phyloP scores from a whole-genome alignment of 164 flowering plant genomes.

The Annona squamosa region DNA sequence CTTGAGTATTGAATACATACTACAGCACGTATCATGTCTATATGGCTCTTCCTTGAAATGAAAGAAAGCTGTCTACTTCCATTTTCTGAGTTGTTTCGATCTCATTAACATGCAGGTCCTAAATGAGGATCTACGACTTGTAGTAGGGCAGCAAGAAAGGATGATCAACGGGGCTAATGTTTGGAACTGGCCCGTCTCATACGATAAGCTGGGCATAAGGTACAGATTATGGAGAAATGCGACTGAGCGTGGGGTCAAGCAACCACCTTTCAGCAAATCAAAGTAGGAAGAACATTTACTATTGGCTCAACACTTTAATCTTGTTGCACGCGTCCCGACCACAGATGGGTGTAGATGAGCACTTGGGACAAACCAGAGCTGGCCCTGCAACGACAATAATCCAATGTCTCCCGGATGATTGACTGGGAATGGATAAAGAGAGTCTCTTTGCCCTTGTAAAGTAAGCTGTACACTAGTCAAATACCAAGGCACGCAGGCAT shows the following conservation, averaged over 20 bases:
- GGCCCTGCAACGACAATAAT: not conserved
- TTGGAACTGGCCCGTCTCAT: slow-evolving; percentile 86
- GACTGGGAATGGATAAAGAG: not conserved
- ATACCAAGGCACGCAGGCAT: slow-evolving; percentile 8
- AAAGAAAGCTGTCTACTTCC: not conserved
- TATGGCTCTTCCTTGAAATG: not conserved
- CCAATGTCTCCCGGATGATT: not conserved
- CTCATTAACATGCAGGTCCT: slow-evolving; percentile 48
- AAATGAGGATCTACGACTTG: slow-evolving; percentile 90
- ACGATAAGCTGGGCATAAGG: slow-evolving; percentile 92
- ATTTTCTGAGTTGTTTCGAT: not conserved
- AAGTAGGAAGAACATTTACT: not conserved
- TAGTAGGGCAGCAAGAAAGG: slow-evolving; percentile 87
- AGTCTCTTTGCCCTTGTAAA: not conserved
- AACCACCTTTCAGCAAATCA: slow-evolving; percentile 41
- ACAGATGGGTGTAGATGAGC: not conserved
- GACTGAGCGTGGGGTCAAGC: slow-evolving; percentile 55
- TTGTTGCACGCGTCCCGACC: not conserved
- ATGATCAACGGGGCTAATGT: slow-evolving; percentile 84
- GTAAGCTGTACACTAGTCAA: slow-evolving; percentile 9
- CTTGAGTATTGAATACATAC: too few species aligned
- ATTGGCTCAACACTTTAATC: not conserved
- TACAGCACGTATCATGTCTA: too few species aligned
- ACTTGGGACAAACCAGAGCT: too few species aligned
- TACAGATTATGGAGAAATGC: slow-evolving; percentile 93